These are phyloP conservation scores for Diaporthe australafricana DNA, from an alignment of 2,329 filamentous ascomycete species.

Conservation along the genomic window DNA sequence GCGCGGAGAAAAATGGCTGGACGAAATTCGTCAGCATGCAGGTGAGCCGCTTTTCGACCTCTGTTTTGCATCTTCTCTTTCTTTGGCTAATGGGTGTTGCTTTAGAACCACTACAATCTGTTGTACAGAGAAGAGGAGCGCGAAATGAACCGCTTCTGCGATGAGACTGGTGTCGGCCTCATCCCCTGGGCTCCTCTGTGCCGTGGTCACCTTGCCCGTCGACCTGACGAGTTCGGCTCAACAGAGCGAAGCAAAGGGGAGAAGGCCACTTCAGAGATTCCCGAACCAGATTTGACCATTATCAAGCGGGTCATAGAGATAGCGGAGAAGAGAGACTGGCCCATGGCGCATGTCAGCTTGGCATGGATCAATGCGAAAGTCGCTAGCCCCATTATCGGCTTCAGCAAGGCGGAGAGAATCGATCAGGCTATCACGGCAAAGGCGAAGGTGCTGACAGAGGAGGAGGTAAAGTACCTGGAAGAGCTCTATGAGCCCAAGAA, in stretches of 20 bases:
- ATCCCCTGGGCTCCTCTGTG: constrained; percentile 55
- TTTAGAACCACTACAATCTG: constrained; percentile 61
- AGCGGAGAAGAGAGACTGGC: constrained; percentile 49
- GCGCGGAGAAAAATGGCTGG: constrained; percentile 68
- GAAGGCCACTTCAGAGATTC: constrained; percentile 48
- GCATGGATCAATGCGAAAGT: constrained; percentile 70
- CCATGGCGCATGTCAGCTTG: constrained; percentile 73
- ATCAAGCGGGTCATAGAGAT: constrained; percentile 45
- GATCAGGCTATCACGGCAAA: constrained; percentile 66
- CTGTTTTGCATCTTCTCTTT: neutral
- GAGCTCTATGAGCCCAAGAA: constrained; percentile 69
- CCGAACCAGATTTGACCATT: constrained; percentile 48
- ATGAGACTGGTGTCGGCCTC: constrained; percentile 53
- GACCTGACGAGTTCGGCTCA: constrained; percentile 43
- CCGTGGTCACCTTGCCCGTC: constrained; percentile 51
- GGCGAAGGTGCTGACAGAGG: constrained; percentile 62
- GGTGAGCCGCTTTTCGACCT: constrained; percentile 4
- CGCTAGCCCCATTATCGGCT: constrained; percentile 70
- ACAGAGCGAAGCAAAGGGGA: constrained; percentile 47
- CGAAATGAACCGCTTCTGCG: constrained; percentile 57
- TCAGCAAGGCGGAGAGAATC: constrained; percentile 69
- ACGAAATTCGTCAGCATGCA: constrained; percentile 73
- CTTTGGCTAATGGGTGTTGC: neutral
- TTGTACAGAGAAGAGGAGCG: constrained; percentile 73
- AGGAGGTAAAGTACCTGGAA: constrained; percentile 72